phyloP scores from a whole-genome alignment of 1,284 basidiomycete genomes.

The Apiotrichum veenhuisii region DNA sequence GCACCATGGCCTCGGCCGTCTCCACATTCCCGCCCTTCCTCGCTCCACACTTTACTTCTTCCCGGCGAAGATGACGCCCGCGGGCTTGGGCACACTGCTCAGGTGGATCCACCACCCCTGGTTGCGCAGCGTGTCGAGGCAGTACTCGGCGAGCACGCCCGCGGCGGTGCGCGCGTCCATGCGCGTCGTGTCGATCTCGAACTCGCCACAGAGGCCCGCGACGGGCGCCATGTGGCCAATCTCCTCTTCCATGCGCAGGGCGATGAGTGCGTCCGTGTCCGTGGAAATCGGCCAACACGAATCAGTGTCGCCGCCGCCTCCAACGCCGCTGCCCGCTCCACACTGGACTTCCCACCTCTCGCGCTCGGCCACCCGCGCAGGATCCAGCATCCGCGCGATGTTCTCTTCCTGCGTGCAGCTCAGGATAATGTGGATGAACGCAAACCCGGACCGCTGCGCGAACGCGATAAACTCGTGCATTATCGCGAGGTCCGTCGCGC shows the following conservation, averaged over 20 bases:
- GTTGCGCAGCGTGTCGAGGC: slow-evolving; percentile 25
- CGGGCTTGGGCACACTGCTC: neutral
- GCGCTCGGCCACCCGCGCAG: neutral
- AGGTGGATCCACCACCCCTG: slow-evolving; percentile 28
- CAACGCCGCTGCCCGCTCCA: too few species aligned
- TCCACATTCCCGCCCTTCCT: too few species aligned
- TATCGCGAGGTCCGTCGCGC: slow-evolving; percentile 12
- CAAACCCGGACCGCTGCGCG: slow-evolving; percentile 9
- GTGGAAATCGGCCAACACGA: too few species aligned
- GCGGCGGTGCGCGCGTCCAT: slow-evolving; percentile 21
- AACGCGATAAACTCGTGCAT: slow-evolving; percentile 18
- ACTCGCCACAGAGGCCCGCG: slow-evolving; percentile 30
- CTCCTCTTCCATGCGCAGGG: slow-evolving; percentile 38
- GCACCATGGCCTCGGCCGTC: too few species aligned
- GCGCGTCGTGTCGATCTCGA: slow-evolving; percentile 31
- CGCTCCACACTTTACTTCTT: neutral
- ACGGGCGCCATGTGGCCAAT: slow-evolving; percentile 20
- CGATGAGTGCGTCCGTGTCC: slow-evolving; percentile 20
- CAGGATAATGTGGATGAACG: slow-evolving; percentile 30
- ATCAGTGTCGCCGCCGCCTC: too few species aligned
- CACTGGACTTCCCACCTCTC: neutral
- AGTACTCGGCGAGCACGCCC: slow-evolving; percentile 29
- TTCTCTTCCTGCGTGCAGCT: slow-evolving; percentile 22
- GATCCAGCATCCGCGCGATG: slow-evolving; percentile 12
- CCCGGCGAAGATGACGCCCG: neutral